Percentiles rank a stretch among this genome's conserved stretches.
Evolutionary conservation across 495 filamentous ascomycete species (phyloP).

Genomic region (Neurospora sp.): DNA sequence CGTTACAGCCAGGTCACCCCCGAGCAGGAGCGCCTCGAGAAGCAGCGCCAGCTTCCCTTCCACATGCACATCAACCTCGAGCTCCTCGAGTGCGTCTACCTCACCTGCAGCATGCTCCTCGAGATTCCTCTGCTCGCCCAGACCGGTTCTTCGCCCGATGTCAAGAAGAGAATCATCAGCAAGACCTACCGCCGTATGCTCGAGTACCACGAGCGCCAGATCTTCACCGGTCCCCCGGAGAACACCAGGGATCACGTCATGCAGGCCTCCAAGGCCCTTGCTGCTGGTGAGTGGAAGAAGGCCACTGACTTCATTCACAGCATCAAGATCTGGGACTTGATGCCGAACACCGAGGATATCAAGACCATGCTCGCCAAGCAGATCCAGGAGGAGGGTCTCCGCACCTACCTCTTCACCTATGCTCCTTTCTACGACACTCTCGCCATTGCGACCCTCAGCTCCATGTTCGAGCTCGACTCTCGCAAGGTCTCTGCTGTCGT

Average conservation of each 20-base stretch:
- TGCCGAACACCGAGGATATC: slow-evolving; percentile 79
- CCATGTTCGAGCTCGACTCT: slow-evolving; percentile 89
- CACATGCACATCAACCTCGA: slow-evolving; percentile 99
- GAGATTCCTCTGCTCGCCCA: slow-evolving; percentile 96
- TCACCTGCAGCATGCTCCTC: slow-evolving; percentile 96
- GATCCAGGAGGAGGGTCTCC: slow-evolving; percentile 95
- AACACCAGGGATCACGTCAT: slow-evolving; percentile 98
- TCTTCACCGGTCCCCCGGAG: slow-evolving; percentile 96
- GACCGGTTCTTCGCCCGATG: slow-evolving; percentile 88
- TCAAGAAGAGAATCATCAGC: slow-evolving; percentile 96
- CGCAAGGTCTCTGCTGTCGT: slow-evolving; percentile 90
- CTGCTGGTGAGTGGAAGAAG: slow-evolving; percentile 97
- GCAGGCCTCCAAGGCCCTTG: slow-evolving; percentile 93
- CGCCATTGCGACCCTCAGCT: slow-evolving; percentile 68
- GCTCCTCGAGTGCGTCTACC: slow-evolving; percentile 93
- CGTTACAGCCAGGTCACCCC: slow-evolving; percentile 89
- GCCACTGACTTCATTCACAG: slow-evolving; percentile 81
- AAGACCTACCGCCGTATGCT: slow-evolving; percentile 99
- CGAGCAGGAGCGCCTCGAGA: slow-evolving; percentile 93
- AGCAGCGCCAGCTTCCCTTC: slow-evolving; percentile 94
- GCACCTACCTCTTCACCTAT: slow-evolving; percentile 99
- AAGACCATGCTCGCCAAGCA: slow-evolving; percentile 95
- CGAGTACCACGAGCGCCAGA: slow-evolving; percentile 98
- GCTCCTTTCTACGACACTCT: slow-evolving; percentile 98
- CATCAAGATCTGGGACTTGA: slow-evolving; percentile 99